Base-by-base conservation (phyloP, 176 grass and related monocot genomes). In the Zoysia pacifica region DNA sequence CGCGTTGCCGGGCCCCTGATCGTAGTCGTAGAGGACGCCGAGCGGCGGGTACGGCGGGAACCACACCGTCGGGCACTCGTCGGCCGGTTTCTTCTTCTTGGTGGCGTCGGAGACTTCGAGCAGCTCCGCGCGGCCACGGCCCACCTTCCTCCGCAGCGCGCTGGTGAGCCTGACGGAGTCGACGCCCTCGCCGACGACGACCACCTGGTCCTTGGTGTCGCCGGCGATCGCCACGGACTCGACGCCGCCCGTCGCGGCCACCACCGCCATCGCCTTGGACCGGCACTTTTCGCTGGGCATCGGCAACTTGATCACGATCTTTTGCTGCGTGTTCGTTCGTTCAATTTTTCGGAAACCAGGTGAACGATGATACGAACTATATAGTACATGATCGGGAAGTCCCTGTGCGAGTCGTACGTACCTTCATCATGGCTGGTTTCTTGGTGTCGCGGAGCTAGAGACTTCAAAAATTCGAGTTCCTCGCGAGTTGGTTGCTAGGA, bases 241-340 rank as follows among this genome's bases (percentile, higher is more conserved):
- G 5, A 93, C 88, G 36, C 88, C 87, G 3, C 37, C 12, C 68
- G 75, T 66, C 43, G 84, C 59, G 19, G 87, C 89, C 74, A 18
- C 93, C 65, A 90, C 50, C 38, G 65, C 2, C 93, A 96, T 85
- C 7, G 93, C 89, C 88, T 86, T 92, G 39, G 81, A 63, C 6
- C 90, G 71, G 67, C 87, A 93, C 76, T 76, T 90, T 13, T 88
- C 60, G 72, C 90, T 72, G 13, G 12, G 38, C 84, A 95, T 92
- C 15, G 74, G 39, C 58, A 92, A 79, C 75, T 70, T 76, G 63
- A 95, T 90, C 66, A 92, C 87, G 15, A 95, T 88, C 83, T 86
- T 85, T 5, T 87, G 80, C 90, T 92, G 74, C 74, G n/a, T n/a
- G n/a, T n/a, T n/a, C n/a, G n/a, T n/a, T n/a, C n/a, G n/a, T n/a